Conservation (phyloP, 805 yeast genomes). For the Yarrowia sp. region DNA sequence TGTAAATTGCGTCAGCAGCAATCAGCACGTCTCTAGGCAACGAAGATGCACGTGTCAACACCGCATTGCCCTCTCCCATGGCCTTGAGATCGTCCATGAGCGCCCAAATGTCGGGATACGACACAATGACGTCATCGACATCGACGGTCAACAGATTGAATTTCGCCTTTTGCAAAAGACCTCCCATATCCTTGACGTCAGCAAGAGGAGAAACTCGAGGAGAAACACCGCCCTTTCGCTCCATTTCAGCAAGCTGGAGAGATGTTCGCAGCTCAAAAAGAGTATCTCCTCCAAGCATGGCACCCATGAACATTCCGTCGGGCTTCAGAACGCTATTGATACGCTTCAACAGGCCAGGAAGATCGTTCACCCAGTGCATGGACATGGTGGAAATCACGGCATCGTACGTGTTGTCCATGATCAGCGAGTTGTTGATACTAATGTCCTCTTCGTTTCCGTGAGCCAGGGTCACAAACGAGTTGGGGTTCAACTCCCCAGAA, state of each 20-base stretch:
- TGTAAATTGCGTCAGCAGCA: conserved; percentile 81
- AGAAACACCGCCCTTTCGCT: conserved; percentile 77
- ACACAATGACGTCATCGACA: conserved; percentile 80
- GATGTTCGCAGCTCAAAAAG: conserved; percentile 82
- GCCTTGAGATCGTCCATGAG: conserved; percentile 73
- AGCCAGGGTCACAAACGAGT: conserved; percentile 53
- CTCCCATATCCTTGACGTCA: conserved; percentile 77
- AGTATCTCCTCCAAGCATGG: conserved; percentile 85
- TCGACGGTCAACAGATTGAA: conserved; percentile 83
- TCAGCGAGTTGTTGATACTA: conserved; percentile 42
- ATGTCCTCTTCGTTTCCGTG: conserved; percentile 71
- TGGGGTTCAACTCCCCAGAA: conserved; percentile 40
- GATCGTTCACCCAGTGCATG: conserved; percentile 85
- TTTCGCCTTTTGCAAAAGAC: conserved; percentile 73
- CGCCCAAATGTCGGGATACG: conserved; percentile 73
- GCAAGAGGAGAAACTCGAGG: conserved; percentile 85
- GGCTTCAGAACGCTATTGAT: conserved; percentile 69
- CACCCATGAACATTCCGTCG: conserved; percentile 82
- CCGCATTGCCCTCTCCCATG: conserved; percentile 87
- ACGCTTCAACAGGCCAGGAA: conserved; percentile 67
- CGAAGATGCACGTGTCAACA: conserved; percentile 50
- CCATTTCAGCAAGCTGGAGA: conserved; percentile 81
- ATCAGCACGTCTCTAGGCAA: conserved; percentile 68
- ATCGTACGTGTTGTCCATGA: conserved; percentile 62
- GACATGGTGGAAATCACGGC: conserved; percentile 76